Evolutionary conservation across 805 yeast genomes (phyloP).

Genomic region (Metschnikowia rubicola): DNA sequence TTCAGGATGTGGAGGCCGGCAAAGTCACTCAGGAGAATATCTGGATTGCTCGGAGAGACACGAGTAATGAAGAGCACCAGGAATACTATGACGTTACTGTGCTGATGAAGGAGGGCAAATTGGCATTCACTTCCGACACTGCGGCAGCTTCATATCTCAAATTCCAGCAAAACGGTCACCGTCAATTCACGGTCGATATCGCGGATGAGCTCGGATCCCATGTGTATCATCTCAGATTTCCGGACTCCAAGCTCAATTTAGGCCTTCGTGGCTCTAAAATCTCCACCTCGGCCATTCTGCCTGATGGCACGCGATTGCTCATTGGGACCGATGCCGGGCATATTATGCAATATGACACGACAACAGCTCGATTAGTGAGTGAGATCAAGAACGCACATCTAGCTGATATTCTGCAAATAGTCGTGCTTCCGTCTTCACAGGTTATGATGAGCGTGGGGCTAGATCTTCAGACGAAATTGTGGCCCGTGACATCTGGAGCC

Average conservation of each 20-base stretch:
- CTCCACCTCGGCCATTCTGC: slow-evolving; percentile 7
- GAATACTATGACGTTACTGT: slow-evolving; percentile 7
- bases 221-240: slow-evolving; percentile 4
- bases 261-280: background rate
- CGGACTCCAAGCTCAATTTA: slow-evolving; percentile 2
- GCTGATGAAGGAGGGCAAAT: background rate
- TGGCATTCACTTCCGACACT: background rate
- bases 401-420: slow-evolving; percentile 40
- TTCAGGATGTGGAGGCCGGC: slow-evolving; percentile 33
- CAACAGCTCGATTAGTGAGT: background rate
- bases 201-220: background rate
- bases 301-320: slow-evolving; percentile 4
- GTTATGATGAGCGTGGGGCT: slow-evolving; percentile 58
- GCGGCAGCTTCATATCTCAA: background rate
- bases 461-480: slow-evolving; percentile 58
- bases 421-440: slow-evolving; percentile 61
- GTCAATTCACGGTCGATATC: slow-evolving; percentile 1
- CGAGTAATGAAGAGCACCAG: slow-evolving; percentile 16
- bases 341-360: slow-evolving; percentile 6
- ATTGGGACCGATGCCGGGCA: slow-evolving; percentile 11
- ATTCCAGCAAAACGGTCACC: background rate
- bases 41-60: slow-evolving; percentile 40
- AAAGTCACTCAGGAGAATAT: slow-evolving; percentile 28
- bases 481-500: slow-evolving; percentile 43
- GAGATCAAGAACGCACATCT: slow-evolving; percentile 43